Base-by-base conservation (phyloP, 2,329 filamentous ascomycete genomes). In the Trichophyton rubrum region DNA sequence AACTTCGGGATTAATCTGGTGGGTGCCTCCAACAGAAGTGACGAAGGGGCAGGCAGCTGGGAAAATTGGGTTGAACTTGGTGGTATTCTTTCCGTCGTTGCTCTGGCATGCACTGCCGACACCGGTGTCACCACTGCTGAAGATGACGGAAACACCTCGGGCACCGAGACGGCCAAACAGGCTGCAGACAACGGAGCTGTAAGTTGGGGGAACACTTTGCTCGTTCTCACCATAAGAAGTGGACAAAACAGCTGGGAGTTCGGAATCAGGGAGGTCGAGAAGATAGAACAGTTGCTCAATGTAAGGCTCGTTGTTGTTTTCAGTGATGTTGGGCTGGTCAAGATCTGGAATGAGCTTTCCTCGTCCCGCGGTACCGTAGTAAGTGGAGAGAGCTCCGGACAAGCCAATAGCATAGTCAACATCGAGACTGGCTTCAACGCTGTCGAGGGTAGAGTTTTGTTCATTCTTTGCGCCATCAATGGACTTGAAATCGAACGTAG, bases 211-310 rank as follows among this genome's bases (percentile, higher is more conserved):
- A 0, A 88, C 75, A 2, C 78, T 80, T 68, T 78, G 82, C 70
- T 89, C 86, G 53, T 85, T 78, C 65, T 87, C 84, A 24, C 84
- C 85, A 68, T 89, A 89, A 0, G 85, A 88, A n/a, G 84, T 86
- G 43, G 80, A 81, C 43, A 89, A 77, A 17, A 87, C 81, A 2
- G 82, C 78, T 0, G 87, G 86, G 0, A 89, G 74, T 15, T 80
- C 69, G 1, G 74, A 69, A 62, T 82, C 78, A 1, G 88, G 75
- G 17, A 85, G 77, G 17, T 74, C 69, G 2, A 87, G 73, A 9
- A 89, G 75, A 68, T 85, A 81, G 61, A 80, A 77, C 5, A 85
- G 77, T 69, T 85, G 84, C 13, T 80, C 80, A 2, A 89, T 75
- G 69, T 85, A 89, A 0, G 85, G 85, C 73, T 89, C 86, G 65